phyloP scores from a whole-genome alignment of 2,329 filamentous ascomycete genomes.

The Metarhizium guizhouense region DNA sequence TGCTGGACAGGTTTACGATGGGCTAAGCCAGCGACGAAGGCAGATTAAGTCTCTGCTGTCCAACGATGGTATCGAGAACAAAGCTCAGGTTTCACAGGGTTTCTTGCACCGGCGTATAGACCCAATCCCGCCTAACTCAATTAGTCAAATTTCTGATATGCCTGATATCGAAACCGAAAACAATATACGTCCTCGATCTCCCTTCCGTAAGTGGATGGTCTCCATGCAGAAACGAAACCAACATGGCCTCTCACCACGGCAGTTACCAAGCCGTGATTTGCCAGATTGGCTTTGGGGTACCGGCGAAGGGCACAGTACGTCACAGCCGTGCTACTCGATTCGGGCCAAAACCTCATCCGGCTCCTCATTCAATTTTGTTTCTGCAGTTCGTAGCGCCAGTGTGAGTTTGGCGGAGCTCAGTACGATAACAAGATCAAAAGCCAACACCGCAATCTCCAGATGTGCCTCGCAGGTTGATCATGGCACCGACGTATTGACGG shows the following conservation, averaged over 20 bases:
- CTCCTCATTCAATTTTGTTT: conserved; percentile 71
- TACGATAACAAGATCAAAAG: conserved; percentile 52
- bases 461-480: conserved; percentile 51
- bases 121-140: neutral
- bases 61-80: conserved; percentile 9
- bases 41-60: conserved; percentile 12
- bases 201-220: conserved; percentile 67
- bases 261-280: conserved; percentile 4
- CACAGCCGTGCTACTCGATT: conserved; percentile 1
- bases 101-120: neutral
- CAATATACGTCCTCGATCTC: conserved; percentile 18
- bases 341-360: conserved; percentile 40
- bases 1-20: neutral
- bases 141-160: neutral
- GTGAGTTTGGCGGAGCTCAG: conserved; percentile 69
- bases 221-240: conserved; percentile 52
- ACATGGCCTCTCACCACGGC: conserved; percentile 20
- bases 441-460: conserved; percentile 40
- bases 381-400: conserved; percentile 73
- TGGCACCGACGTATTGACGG: conserved; percentile 53
- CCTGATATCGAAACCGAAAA: neutral
- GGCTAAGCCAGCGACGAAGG: neutral
- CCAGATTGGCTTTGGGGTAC: conserved; percentile 1
- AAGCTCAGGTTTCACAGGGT: neutral
- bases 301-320: neutral